Base-by-base conservation (phyloP, 1,284 basidiomycete genomes). In the Cryptococcus amylolentus region DNA sequence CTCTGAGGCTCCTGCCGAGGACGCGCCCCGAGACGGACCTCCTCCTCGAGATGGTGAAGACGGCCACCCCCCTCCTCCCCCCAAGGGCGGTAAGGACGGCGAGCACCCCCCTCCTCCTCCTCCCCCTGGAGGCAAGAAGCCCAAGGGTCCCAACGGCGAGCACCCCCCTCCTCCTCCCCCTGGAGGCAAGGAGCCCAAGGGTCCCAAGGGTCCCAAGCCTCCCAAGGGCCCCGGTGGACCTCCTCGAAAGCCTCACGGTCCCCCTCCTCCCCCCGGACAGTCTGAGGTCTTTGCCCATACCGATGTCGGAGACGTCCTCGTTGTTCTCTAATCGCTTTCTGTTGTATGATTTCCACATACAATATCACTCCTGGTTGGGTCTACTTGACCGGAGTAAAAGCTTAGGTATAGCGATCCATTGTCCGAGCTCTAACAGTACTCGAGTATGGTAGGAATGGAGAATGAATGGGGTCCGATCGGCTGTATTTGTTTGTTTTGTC, bases 241-340 rank as follows among this genome's bases (percentile, higher is more conserved):
- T 12, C 51, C 48, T 10, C 51, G 39, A n/a, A 13, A 5, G 40
- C 58, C 57, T 27, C 54, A 50, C 14, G 57, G 45, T 14, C 64
- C 59, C 27, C 62, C 60, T 31, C 64, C 63, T 14, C 68, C 66
- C 26, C 65, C 63, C 2, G 65, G 67, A 7, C 55, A 61, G 43
- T 60, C 62, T 26, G 52, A 56, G 46, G 59, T 68, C 47, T 48
- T 64, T 20, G 70, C 62, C 9, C 54, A 62, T 28, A 64, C 69
- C 42, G 64, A 65, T 23, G 65, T 68, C 12, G 69, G 69, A 12
- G 47, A 57, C 26, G 63, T 71, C 47, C 41, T 41, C 31, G 55
- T 70, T 37, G 43, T 52, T 14, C 63, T 67, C 35, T 68, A 52
- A 61, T 42, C 38, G 23, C 27, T 10, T 12, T 54, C 18, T 13